phyloP scores from a whole-genome alignment of 176 grass and related monocot species.

The Tillandsia fasciculata region DNA sequence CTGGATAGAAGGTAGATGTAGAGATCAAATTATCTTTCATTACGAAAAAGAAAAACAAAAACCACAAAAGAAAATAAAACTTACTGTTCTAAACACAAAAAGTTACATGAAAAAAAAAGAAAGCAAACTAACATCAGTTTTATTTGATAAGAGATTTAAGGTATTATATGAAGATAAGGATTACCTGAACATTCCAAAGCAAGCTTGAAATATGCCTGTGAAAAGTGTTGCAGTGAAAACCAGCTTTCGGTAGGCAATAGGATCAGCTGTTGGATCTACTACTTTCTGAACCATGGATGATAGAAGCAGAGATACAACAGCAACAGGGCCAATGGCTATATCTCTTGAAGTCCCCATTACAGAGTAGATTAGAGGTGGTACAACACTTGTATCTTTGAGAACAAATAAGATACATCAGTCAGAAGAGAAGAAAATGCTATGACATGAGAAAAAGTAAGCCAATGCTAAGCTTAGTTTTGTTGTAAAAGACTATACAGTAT shows the following conservation, averaged over 20 bases:
- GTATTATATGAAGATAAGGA: background rate
- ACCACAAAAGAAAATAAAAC: too few relatives aligned
- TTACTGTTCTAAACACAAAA: too few relatives aligned
- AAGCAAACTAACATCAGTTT: background rate
- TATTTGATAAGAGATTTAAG: background rate
- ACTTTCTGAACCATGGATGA: slow-evolving; percentile 85
- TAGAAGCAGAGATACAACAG: slow-evolving; percentile 86
- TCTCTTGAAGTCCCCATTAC: slow-evolving; percentile 89
- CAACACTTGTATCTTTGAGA: slow-evolving; percentile 71
- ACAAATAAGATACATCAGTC: background rate
- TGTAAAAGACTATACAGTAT: too few relatives aligned
- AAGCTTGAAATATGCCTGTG: slow-evolving; percentile 69
- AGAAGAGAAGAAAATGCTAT: slow-evolving; percentile 1
- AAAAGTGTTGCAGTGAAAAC: slow-evolving; percentile 89
- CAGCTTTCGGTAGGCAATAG: slow-evolving; percentile 43
- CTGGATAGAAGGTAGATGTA: slow-evolving; percentile 24
- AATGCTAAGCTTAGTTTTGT: background rate
- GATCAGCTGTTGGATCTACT: slow-evolving; percentile 63
- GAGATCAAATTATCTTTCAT: background rate
- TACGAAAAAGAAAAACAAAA: too few relatives aligned
- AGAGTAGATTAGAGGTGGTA: slow-evolving; percentile 82
- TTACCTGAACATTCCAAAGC: slow-evolving; percentile 81
- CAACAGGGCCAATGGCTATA: slow-evolving; percentile 81
- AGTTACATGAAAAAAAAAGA: too few relatives aligned
- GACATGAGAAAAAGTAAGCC: background rate